Percentiles rank a stretch among this genome's conserved stretches.
Conservation (phyloP, 306 rosid species). For the Vigna angularis region DNA sequence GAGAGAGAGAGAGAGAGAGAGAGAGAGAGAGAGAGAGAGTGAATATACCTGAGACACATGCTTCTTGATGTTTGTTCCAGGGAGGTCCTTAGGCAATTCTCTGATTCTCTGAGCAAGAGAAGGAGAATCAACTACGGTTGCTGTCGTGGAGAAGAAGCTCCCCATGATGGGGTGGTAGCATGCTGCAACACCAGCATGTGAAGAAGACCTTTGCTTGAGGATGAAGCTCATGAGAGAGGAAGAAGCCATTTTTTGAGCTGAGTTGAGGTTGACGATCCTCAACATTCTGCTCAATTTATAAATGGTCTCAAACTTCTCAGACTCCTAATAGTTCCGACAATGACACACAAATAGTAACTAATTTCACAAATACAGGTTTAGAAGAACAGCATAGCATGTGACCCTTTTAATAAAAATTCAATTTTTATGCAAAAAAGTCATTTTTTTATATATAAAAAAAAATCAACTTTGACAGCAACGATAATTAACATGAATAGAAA, state of each 20-base stretch:
- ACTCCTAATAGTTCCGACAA: neutral
- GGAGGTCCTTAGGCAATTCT: slow-evolving; percentile 84
- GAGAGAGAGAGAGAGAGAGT: neutral
- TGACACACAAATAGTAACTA: too few relatives aligned
- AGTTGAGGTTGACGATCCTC: neutral
- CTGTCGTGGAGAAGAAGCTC: slow-evolving; percentile 56
- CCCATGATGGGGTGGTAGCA: slow-evolving; percentile 19
- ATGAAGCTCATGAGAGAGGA: slow-evolving; percentile 52
- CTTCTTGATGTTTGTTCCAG: slow-evolving; percentile 75
- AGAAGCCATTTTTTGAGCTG: slow-evolving; percentile 69
- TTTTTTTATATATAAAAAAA: too few relatives aligned
- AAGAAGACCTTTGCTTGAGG: slow-evolving; percentile 50
- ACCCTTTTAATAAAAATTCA: too few relatives aligned
- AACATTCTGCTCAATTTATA: neutral
- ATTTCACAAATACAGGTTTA: too few relatives aligned
- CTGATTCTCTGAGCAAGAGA: slow-evolving; percentile 75
- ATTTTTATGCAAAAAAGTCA: too few relatives aligned
- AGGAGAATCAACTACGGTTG: slow-evolving; percentile 49
- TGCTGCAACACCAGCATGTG: slow-evolving; percentile 2
- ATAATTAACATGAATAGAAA: too few relatives aligned
- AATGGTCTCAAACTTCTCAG: neutral
- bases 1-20: neutral
- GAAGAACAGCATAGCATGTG: too few relatives aligned
- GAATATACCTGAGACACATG: slow-evolving; percentile 71
- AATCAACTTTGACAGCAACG: too few relatives aligned